Evolutionary conservation across 345 rosid species (phyloP), one percentile per base, ranked within the genome.

Genomic region (Citrus australasica): DNA sequence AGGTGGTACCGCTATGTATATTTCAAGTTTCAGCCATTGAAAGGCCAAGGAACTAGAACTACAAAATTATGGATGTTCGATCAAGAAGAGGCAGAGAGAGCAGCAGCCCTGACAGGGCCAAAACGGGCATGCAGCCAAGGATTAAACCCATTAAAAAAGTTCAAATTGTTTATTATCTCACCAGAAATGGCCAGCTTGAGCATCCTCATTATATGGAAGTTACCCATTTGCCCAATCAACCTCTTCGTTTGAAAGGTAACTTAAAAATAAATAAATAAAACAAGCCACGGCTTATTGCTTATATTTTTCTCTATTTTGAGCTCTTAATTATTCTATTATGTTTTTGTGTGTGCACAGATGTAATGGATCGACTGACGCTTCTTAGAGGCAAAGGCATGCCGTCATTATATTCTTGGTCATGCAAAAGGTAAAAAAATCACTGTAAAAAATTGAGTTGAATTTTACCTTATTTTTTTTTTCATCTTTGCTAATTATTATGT

Each of bases 131-230:
- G 86, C 81, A 79, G 64, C 83, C 78, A 25, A 82, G 56, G 62
- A 71, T 78, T 37, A 83, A 77, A 63, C 77, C 84, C 55, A 71
- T 81, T 30, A 87, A 68, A 80, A 93, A 85, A 80, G 87, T 91
- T 78, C 95, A 89, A 79, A 87, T 95, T 58, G 93, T 95, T 69
- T 95, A 95, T 79, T 95, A 95, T 63, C 92, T 95, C 79, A 85
- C 98, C 9, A 87, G 98, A 83, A 91, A 93, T 79, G 98, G 98
- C 53, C 95, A 88, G 38, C 97, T 95, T 65, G 97, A 95, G 73
- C 98, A 95, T 56, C 98, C 98, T 58, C 98, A 95, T 79, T 93
- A 82, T 85, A 88, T 95, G 84, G 98, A 95, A 84, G 90, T 95
- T 70, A 59, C 91, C 70, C 87, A 78, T 82, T 87, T 89, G 24